Base-by-base conservation (phyloP, 495 filamentous ascomycete species). In the Darksidea phi region DNA sequence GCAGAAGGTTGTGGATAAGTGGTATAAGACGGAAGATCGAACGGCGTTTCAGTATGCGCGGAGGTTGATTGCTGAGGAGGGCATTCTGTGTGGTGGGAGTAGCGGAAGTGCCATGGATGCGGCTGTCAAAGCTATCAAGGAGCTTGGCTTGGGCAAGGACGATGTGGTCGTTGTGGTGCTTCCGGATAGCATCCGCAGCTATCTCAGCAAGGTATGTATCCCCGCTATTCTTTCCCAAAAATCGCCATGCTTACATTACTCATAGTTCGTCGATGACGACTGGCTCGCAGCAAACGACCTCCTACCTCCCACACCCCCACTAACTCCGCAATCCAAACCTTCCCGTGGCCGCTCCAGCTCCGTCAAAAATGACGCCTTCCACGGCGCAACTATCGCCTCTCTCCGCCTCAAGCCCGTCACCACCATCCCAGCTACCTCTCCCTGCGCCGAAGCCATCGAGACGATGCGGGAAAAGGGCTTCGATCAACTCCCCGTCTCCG, bases 201-300 rank as follows among this genome's bases (percentile, higher is more conserved):
- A 99, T 71, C 84, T 99, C n/a, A 91, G 87, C 75, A 99, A 99
- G 80, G 82, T 83, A 72, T 58, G 69, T 57, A 11, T 12, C 23
- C 49, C 34, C 26, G 41, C 48, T 61, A 11, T 46, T 17, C 37
- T 6, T 25, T 25, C 12, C 46, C 26, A 25, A 21, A 8, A 5
- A 15, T 13, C 37, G 18, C 17, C 13, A 20, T 57, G 23, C 61
- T 68, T n/a, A 68, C 47, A 41, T 50, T 43, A n/a, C 4, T 1
- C 37, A 0, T 54, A 84, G 82, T 98, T 98, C 70, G 89, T 91
- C 63, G 95, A 98, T 70, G 94, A 98, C 70, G 91, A 96, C 74
- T 97, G 95, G 95, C 86, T 97, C 48, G 91, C 89, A 49, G 93
- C 93, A 47, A 97, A 97, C 72, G 86, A 91, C 68, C 89, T 97